Base-by-base conservation (phyloP, 2,329 filamentous ascomycete species). In the Colletotrichum chlorophyti region DNA sequence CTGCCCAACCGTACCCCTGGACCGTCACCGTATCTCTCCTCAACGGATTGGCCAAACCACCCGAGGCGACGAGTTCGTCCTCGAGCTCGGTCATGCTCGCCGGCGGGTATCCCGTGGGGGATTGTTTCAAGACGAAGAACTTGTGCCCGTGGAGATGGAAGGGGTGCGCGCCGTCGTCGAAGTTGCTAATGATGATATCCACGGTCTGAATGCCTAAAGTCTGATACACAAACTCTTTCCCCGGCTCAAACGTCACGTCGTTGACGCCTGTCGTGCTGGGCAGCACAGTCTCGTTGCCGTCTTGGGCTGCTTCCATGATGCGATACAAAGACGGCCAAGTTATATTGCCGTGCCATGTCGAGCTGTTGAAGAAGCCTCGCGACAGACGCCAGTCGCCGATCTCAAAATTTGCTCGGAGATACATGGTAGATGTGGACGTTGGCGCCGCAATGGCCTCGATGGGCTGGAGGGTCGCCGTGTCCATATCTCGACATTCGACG, bases 121-220 rank as follows among this genome's bases (percentile, higher is more conserved):
- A 72, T 32, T 74, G 71, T 0, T 64, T 34, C 1, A 76, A 64
- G 34, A 83, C 72, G 63, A 83, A 83, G 70, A 86, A 84, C 38
- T 76, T 76, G 68, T 86, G 82, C 0, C 84, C 84, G 68, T 88
- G 87, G 0, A 89, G 73, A 70, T 89, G 85, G 27, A 75, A 75
- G 0, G 72, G 72, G 19, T 76, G 73, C 1, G 67, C 68, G 5
- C 72, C 69, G 41, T 72, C 70, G 31, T 73, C 70, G 7, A 71
- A 63, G 29, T 71, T 73, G 61, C 70, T 72, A 15, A 72, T 67
- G 27, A 70, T 60, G 11, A 72, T 58, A 46, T 69, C 68, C 7
- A 71, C 34, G 3, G 45, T 61, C 49, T 11, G 49, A 10, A 48
- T 17, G 1, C 47, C 58, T 1, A 24, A 27, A 7, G 53, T 59